A percentile compares a stretch with the other conserved stretches of the same genome.
These are phyloP conservation scores for Madurella fahalii DNA, from an alignment of 2,329 filamentous ascomycete species.

Conservation along the genomic window DNA sequence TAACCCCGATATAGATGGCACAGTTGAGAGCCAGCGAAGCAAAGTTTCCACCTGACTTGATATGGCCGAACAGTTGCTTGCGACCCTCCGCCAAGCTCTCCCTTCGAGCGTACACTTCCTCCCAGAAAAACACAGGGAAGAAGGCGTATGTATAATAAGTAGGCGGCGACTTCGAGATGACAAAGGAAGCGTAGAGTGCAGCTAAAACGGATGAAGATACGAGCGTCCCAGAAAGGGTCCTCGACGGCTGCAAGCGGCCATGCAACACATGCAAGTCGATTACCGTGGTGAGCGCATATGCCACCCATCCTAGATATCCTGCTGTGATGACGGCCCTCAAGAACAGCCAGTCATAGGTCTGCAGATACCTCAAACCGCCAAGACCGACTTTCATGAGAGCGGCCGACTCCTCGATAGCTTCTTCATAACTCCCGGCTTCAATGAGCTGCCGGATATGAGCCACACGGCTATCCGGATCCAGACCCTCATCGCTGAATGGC, in stretches of 20 bases:
- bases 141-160: constrained; percentile 90
- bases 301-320: constrained; percentile 94
- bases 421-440: constrained; percentile 59
- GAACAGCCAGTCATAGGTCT: constrained; percentile 99
- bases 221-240: constrained; percentile 55
- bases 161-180: constrained; percentile 71
- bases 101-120: constrained; percentile 81
- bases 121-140: constrained; percentile 95
- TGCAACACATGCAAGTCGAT: constrained; percentile 84
- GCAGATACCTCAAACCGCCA: constrained; percentile 83
- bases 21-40: constrained; percentile 60
- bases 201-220: constrained; percentile 75
- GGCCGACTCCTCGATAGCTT: constrained; percentile 75
- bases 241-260: constrained; percentile 59
- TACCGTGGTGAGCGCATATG: constrained; percentile 84
- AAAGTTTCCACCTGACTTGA: constrained; percentile 56
- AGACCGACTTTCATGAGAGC: constrained; percentile 73
- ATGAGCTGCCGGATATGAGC: constrained; percentile 66
- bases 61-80: constrained; percentile 63
- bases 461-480: constrained; percentile 64
- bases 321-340: constrained; percentile 80
- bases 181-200: constrained; percentile 71
- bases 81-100: constrained; percentile 64
- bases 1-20: constrained; percentile 64
- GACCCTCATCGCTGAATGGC: constrained; percentile 59